phyloP scores from a whole-genome alignment of 257 asterid species.

The Salvia hispanica region DNA sequence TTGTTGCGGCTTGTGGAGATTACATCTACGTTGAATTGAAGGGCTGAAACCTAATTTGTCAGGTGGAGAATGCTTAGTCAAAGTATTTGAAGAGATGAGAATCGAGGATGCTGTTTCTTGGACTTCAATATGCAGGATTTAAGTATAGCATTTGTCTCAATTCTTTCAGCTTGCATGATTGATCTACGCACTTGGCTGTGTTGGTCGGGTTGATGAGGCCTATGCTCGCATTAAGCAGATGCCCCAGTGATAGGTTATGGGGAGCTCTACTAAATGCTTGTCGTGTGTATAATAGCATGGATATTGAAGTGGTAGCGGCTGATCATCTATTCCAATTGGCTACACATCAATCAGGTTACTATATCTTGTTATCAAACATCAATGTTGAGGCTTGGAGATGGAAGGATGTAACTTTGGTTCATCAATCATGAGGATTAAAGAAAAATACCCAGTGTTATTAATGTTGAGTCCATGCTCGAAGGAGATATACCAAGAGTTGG shows the following conservation, averaged over 20 bases:
- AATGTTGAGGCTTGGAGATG: slow-evolving; percentile 89
- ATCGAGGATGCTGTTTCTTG: slow-evolving; percentile 77
- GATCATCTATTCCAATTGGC: slow-evolving; percentile 75
- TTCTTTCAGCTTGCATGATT: slow-evolving; percentile 94
- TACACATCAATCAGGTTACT: slow-evolving; percentile 66
- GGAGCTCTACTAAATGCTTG: slow-evolving; percentile 84
- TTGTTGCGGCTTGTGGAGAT: too few relatives aligned
- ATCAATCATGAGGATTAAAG: too few relatives aligned
- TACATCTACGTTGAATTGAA: slow-evolving; percentile 52
- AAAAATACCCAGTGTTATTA: slow-evolving; percentile 82
- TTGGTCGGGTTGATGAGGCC: too few relatives aligned
- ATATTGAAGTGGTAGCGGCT: slow-evolving; percentile 76
- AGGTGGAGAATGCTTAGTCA: slow-evolving; percentile 71
- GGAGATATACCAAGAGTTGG: slow-evolving; percentile 70
- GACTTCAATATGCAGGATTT: slow-evolving; percentile 75
- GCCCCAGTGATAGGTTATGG: slow-evolving; percentile 84
- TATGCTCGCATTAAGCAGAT: slow-evolving; percentile 57
- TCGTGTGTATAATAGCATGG: slow-evolving; percentile 65
- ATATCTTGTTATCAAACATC: slow-evolving; percentile 76
- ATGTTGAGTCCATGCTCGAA: slow-evolving; percentile 60
- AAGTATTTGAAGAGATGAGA: slow-evolving; percentile 66
- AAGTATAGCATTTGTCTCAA: slow-evolving; percentile 78
- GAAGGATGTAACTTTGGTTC: slow-evolving; percentile 65
- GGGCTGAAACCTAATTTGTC: slow-evolving; percentile 63
- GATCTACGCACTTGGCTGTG: too few relatives aligned